These are phyloP conservation scores for Daldinia vernicosa DNA, from an alignment of 495 filamentous ascomycete genomes.

Conservation along the genomic window DNA sequence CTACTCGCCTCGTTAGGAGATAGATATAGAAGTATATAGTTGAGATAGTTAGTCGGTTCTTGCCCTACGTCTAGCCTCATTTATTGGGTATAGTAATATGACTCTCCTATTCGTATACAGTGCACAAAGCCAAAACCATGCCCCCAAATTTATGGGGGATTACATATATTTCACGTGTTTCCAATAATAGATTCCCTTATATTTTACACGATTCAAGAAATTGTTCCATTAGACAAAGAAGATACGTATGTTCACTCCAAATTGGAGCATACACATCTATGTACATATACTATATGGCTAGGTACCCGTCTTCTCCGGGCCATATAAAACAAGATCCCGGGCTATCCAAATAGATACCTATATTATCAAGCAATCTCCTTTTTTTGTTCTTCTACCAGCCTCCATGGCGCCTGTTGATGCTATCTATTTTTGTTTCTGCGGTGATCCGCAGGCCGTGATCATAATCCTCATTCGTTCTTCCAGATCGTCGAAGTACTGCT, in stretches of 20 bases:
- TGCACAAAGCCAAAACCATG: not conserved
- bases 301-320: not conserved
- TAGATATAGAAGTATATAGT: not conserved
- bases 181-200: not conserved
- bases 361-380: not conserved
- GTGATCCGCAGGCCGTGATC: not conserved
- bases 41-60: not conserved
- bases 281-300: not conserved
- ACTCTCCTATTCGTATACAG: not conserved
- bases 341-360: not conserved
- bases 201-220: not conserved
- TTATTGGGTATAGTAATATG: not conserved
- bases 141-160: not conserved
- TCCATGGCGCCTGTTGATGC: not conserved
- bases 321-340: not conserved
- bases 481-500: not conserved
- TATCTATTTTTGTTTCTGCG: not conserved
- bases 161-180: not conserved
- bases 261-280: not conserved
- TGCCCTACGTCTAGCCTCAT: too few species aligned
- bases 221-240: not conserved
- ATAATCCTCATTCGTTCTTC: constrained; percentile 2
- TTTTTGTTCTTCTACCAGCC: not conserved
- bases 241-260: not conserved
- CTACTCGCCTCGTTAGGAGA: too few species aligned